phyloP scores from a whole-genome alignment of 2,329 filamentous ascomycete genomes.

The Aspergillus proliferans region DNA sequence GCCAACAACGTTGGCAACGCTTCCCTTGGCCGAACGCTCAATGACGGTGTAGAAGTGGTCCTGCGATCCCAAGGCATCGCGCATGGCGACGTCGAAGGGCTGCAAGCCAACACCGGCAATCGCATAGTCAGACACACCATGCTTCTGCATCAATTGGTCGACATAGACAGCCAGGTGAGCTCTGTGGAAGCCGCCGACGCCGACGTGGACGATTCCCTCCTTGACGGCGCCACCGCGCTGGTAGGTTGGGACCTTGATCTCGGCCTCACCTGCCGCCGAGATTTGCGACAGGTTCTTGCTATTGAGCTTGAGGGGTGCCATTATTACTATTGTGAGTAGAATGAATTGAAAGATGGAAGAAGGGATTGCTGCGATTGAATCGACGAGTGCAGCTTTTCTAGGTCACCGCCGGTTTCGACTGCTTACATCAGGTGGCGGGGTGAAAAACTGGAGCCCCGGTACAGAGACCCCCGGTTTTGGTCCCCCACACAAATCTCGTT shows the following conservation, averaged over 20 bases:
- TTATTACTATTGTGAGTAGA: constrained; percentile 18
- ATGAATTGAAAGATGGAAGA: neutral
- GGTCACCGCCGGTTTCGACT: neutral
- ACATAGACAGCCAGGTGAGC: constrained; percentile 51
- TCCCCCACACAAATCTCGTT: too few species aligned
- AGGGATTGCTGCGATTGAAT: neutral
- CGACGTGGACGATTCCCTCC: constrained; percentile 51
- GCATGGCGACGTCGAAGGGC: constrained; percentile 47
- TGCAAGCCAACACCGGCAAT: constrained; percentile 50
- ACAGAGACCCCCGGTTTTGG: too few species aligned
- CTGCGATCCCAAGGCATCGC: constrained; percentile 44
- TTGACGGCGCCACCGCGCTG: constrained; percentile 40
- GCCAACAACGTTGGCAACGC: constrained; percentile 44
- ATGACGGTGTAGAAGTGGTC: constrained; percentile 51
- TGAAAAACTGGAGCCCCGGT: neutral
- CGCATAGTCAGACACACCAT: constrained; percentile 42
- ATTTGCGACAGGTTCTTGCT: constrained; percentile 36
- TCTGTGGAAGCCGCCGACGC: constrained; percentile 51
- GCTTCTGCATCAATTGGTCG: constrained; percentile 44
- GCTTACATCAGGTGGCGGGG: neutral
- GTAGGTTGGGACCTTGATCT: constrained; percentile 40
- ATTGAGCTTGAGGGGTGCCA: constrained; percentile 35
- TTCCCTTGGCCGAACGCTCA: constrained; percentile 49
- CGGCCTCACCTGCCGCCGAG: constrained; percentile 16
- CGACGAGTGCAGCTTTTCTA: neutral